Percentiles rank a stretch among this genome's conserved stretches.
Conservation (phyloP, 768 basidiomycete species). For the Daedalea quercina region DNA sequence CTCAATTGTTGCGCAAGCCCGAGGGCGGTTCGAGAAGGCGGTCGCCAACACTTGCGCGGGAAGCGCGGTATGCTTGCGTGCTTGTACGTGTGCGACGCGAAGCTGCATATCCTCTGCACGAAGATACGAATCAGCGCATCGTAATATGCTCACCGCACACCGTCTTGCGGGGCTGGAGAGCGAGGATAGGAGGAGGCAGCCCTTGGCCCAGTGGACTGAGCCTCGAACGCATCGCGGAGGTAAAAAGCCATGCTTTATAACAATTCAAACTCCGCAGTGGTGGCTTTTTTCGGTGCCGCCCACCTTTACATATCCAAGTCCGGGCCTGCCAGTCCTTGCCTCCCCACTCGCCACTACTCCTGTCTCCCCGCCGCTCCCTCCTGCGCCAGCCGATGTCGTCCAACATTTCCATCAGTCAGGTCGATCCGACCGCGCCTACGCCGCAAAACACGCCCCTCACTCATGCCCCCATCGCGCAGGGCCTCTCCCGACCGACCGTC, state of each 20-base stretch:
- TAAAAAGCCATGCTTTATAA: background rate
- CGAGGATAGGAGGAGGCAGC: too few relatives aligned
- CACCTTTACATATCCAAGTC: conserved; percentile 5
- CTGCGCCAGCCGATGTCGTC: conserved; percentile 52
- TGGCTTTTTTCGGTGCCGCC: conserved; percentile 7
- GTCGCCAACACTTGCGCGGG: too few relatives aligned
- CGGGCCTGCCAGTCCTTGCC: background rate
- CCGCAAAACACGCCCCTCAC: conserved; percentile 89
- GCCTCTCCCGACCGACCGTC: conserved; percentile 81
- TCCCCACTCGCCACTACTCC: conserved; percentile 16
- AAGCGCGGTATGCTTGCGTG: too few relatives aligned
- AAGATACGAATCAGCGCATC: too few relatives aligned
- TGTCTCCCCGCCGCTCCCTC: conserved; percentile 12
- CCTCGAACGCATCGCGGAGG: too few relatives aligned
- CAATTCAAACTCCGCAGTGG: conserved; percentile 10
- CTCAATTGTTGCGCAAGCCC: too few relatives aligned
- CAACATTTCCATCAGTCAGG: conserved; percentile 52
- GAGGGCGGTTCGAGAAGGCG: too few relatives aligned
- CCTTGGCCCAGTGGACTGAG: too few relatives aligned
- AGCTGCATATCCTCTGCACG: too few relatives aligned
- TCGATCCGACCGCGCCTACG: conserved; percentile 78
- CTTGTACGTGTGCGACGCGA: too few relatives aligned
- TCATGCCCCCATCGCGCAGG: conserved; percentile 72
- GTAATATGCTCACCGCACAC: too few relatives aligned
- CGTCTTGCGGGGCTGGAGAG: too few relatives aligned